Percentiles rank a stretch among this genome's conserved stretches.
These are phyloP conservation scores for Hansenula sp. DNA, from an alignment of 1,139 yeast species.

Conservation along the genomic window DNA sequence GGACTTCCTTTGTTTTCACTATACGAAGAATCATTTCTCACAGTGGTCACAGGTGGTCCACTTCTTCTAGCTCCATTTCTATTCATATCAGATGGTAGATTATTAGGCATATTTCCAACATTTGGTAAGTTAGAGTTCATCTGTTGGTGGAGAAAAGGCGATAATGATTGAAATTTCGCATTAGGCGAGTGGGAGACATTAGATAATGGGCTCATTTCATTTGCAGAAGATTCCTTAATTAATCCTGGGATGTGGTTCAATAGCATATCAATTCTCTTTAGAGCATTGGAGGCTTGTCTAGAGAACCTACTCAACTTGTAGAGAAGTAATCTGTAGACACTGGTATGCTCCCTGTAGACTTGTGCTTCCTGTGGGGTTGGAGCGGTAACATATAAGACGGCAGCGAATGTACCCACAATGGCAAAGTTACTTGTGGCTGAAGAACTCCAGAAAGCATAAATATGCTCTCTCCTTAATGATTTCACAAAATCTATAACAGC, in stretches of 20 bases:
- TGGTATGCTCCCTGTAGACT: conserved; percentile 61
- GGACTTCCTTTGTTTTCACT: not conserved
- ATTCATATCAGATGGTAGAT: conserved; percentile 11
- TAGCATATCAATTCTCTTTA: conserved; percentile 61
- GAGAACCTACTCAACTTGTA: conserved; percentile 72
- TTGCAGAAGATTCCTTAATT: conserved; percentile 33
- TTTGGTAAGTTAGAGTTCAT: conserved; percentile 10
- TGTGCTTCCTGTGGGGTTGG: conserved; percentile 56
- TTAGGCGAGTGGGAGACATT: conserved; percentile 2
- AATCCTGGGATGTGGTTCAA: conserved; percentile 67
- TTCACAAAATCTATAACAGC: conserved; percentile 82
- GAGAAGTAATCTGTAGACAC: conserved; percentile 71
- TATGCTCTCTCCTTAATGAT: conserved; percentile 73
- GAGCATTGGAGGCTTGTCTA: conserved; percentile 69
- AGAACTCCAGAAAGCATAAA: conserved; percentile 86
- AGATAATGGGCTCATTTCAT: conserved; percentile 1
- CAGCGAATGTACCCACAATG: conserved; percentile 82
- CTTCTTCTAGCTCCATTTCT: conserved; percentile 1
- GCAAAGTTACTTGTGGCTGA: conserved; percentile 76
- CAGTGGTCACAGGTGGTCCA: conserved; percentile 5
- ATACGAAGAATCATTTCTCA: not conserved
- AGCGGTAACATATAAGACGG: conserved; percentile 65
- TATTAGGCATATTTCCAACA: conserved; percentile 15
- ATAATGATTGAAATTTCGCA: conserved; percentile 5
- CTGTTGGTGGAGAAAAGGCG: conserved; percentile 3